Base-by-base conservation (phyloP, 352 stramenopile genomes). In the Pythium periplocum region DNA sequence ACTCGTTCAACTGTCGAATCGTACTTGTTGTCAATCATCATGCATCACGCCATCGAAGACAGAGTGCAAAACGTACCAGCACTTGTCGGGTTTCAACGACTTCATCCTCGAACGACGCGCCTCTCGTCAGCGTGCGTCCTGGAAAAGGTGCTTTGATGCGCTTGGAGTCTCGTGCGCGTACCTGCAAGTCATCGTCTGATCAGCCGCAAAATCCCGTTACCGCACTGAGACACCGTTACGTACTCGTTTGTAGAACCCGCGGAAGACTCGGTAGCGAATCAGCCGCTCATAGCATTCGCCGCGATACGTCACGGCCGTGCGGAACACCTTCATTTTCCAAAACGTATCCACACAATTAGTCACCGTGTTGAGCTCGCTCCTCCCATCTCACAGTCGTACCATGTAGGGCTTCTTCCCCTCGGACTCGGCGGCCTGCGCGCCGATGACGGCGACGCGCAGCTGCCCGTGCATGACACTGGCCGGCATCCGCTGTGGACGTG, bases 241-340 rank as follows among this genome's bases (percentile, higher is more conserved):
- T 34, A 63, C 57, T 30, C 58, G 65, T 34, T 66, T 70, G 45
- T 68, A 58, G 54, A 92, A 89, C 37, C 37, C 47, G 34, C 45
- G 40, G 45, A 92, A 90, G n/a, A 86, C 60, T 9, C 82, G 65
- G 57, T 71, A 92, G 39, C 82, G 82, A 44, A 92, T 59, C 26
- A 90, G 56, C 1, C 82, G 78, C 51, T 92, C 72, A 55, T 77
- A 87, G 66, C 73, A 87, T 43, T 83, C 47, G 5, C 79, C 78
- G 36, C 65, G 57, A 36, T 75, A 87, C 61, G 80, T 90, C 39
- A 85, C 71, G 5, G 73, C 75, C 42, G 82, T 90, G 46, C 77
- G 77, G 56, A 89, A 92, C 10, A 87, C 67, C 72, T 79, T 26
- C 17, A 48, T 30, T 48, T 3, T 39, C 8, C n/a, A 42, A n/a